These are phyloP conservation scores for Aquilaria sinensis DNA, from an alignment of 345 rosid genomes.

Conservation along the genomic window DNA sequence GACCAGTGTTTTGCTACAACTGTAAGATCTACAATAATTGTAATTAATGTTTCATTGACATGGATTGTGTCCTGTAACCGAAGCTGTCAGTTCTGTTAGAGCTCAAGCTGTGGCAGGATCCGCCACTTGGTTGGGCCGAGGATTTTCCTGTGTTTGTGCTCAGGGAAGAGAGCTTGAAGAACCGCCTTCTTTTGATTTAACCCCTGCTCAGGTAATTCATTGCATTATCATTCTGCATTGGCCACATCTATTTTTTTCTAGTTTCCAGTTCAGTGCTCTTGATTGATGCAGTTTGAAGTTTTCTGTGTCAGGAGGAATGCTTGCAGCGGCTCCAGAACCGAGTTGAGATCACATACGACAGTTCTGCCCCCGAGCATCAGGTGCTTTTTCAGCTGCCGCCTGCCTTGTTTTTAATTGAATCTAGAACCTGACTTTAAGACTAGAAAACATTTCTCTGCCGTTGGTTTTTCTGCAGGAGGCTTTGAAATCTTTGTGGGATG, in stretches of 20 bases:
- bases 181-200: slow-evolving; percentile 85
- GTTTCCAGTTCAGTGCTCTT: not conserved
- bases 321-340: slow-evolving; percentile 70
- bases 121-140: slow-evolving; percentile 91
- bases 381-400: slow-evolving; percentile 20
- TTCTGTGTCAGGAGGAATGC: slow-evolving; percentile 65
- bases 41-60: too few relatives aligned
- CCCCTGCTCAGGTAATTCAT: slow-evolving; percentile 63
- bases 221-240: not conserved
- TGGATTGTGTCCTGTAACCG: not conserved
- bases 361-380: slow-evolving; percentile 70
- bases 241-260: too few relatives aligned
- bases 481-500: slow-evolving; percentile 70
- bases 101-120: slow-evolving; percentile 96
- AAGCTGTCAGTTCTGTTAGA: slow-evolving; percentile 31
- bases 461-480: slow-evolving; percentile 51
- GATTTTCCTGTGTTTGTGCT: slow-evolving; percentile 92
- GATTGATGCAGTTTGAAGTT: not conserved
- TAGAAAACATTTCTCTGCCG: slow-evolving; percentile 3
- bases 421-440: not conserved
- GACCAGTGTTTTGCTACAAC: too few relatives aligned
- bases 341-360: slow-evolving; percentile 73
- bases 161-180: slow-evolving; percentile 73
- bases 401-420: not conserved
- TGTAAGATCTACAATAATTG: too few relatives aligned